These are phyloP conservation scores for Zea mays DNA, from an alignment of 176 grass and related monocot species.

Conservation along the genomic window Zm-B73-REFERENCE-NAM-5.0 NC_050097.1:220423001-220423500, in stretches of 20 bases:
- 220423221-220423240: too few relatives aligned
- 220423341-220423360: not conserved
- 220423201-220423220: too few relatives aligned
- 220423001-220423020: not conserved
- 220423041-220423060: constrained; percentile 69
- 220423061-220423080: constrained; percentile 73
- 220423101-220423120: constrained; percentile 13
- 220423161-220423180: not conserved
- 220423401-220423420: not conserved
- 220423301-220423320: not conserved
- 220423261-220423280: not conserved
- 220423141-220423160: not conserved
- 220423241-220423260: too few relatives aligned
- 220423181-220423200: not conserved
- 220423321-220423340: not conserved
- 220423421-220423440: not conserved
- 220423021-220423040: constrained; percentile 58
- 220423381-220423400: not conserved
- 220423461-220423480: too few relatives aligned
- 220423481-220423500: too few relatives aligned
- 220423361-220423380: not conserved
- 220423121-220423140: not conserved
- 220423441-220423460: not conserved
- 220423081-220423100: constrained; percentile 60
- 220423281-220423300: not conserved